Percentiles rank a stretch among this genome's conserved stretches.
Evolutionary conservation across 495 filamentous ascomycete species (phyloP).

Genomic region (Sphaerosporella brunnea): DNA sequence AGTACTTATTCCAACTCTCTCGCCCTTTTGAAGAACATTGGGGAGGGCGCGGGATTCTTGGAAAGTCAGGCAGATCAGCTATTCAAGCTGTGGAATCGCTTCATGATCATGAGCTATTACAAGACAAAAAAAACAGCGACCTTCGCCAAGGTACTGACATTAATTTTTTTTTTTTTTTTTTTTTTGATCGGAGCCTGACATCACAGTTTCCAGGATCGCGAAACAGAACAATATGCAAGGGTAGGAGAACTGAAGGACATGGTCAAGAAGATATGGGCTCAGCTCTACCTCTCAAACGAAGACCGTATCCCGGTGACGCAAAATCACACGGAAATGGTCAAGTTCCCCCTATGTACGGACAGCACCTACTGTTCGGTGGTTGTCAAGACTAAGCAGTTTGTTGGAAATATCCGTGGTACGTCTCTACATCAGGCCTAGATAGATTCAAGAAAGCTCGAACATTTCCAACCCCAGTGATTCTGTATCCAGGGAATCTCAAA

Average conservation of each 20-base stretch:
- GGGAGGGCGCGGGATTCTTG: constrained; percentile 8
- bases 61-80: constrained; percentile 5
- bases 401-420: too few relatives aligned
- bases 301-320: constrained; percentile 1
- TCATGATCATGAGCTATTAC: constrained; percentile 14
- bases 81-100: constrained; percentile 1
- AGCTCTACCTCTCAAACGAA: constrained; percentile 5
- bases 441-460: too few relatives aligned
- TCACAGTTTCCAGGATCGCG: too few relatives aligned
- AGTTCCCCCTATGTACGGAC: neutral
- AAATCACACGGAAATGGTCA: constrained; percentile 10
- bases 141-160: neutral
- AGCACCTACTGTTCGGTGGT: neutral
- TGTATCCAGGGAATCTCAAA: too few relatives aligned
- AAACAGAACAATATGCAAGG: neutral
- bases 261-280: constrained; percentile 4
- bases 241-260: constrained; percentile 1
- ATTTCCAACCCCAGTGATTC: too few relatives aligned
- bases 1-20: constrained; percentile 1
- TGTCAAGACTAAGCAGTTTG: too few relatives aligned
- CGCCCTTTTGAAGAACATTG: constrained; percentile 1
- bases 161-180: neutral
- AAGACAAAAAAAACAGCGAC: neutral
- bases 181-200: constrained; percentile 1
- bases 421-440: too few relatives aligned